phyloP scores from a whole-genome alignment of 306 rosid species.

The Nissolia schottii region DNA sequence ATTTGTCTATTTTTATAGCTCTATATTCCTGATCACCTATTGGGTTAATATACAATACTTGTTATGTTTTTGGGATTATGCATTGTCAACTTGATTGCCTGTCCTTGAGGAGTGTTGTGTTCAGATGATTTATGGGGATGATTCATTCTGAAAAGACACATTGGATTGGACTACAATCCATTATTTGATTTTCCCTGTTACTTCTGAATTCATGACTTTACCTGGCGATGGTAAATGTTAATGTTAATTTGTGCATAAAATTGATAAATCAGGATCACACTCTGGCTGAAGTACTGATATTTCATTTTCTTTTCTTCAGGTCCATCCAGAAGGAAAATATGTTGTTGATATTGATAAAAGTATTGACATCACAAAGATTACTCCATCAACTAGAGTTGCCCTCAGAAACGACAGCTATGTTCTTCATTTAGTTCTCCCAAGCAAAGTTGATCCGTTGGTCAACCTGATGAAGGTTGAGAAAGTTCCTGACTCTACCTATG shows the following conservation, averaged over 20 bases:
- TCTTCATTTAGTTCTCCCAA: slow-evolving; percentile 89
- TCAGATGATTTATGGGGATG: background rate
- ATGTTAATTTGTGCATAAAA: background rate
- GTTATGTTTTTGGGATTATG: background rate
- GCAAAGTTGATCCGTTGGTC: slow-evolving; percentile 98
- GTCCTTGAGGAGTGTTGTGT: background rate
- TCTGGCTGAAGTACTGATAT: background rate
- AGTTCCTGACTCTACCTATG: slow-evolving; percentile 99
- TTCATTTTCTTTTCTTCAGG: slow-evolving; percentile 40
- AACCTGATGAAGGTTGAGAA: slow-evolving; percentile 99
- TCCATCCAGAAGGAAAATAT: slow-evolving; percentile 97
- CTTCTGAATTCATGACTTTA: background rate
- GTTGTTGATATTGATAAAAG: slow-evolving; percentile 95
- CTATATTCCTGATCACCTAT: background rate
- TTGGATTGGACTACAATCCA: background rate
- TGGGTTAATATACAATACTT: background rate
- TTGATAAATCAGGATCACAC: background rate
- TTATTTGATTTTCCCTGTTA: background rate
- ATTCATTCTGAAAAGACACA: background rate
- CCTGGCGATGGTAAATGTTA: background rate
- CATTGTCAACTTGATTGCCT: background rate
- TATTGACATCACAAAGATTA: slow-evolving; percentile 93
- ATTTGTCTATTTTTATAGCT: background rate
- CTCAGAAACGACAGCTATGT: slow-evolving; percentile 98
- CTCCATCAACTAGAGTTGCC: slow-evolving; percentile 97